A percentile compares a stretch with the other conserved stretches of the same genome.
phyloP scores from a whole-genome alignment of 1,284 basidiomycete species.

The Papiliotrema laurentii region DNA sequence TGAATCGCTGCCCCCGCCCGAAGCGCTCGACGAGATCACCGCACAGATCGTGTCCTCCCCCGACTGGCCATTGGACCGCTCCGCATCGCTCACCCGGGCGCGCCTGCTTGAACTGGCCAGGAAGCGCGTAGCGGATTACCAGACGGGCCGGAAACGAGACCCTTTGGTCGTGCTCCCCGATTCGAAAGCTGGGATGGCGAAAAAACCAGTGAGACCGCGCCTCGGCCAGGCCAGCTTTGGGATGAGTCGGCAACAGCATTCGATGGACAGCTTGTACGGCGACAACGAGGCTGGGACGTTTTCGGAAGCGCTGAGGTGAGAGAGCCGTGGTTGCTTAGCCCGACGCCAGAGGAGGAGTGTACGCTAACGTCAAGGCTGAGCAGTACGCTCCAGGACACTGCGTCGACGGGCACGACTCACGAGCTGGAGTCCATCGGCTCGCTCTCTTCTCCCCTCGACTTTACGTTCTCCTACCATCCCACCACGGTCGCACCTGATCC shows the following conservation, averaged over 20 bases:
- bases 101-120: slow-evolving; percentile 36
- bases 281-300: slow-evolving; percentile 19
- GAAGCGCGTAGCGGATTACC: slow-evolving; percentile 22
- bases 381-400: slow-evolving; percentile 20
- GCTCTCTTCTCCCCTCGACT: slow-evolving; percentile 25
- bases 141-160: slow-evolving; percentile 20
- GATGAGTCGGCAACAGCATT: slow-evolving; percentile 27
- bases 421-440: slow-evolving; percentile 19
- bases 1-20: slow-evolving; percentile 34
- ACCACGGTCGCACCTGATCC: neutral
- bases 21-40: slow-evolving; percentile 35
- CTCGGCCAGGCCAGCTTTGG: slow-evolving; percentile 14
- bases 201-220: slow-evolving; percentile 10
- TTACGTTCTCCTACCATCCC: slow-evolving; percentile 24
- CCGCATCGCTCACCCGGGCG: slow-evolving; percentile 26
- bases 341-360: neutral
- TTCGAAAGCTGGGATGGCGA: neutral
- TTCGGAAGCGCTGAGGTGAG: slow-evolving; percentile 28
- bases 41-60: slow-evolving; percentile 16
- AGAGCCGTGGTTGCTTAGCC: neutral
- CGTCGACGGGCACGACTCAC: slow-evolving; percentile 4
- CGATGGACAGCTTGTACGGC: slow-evolving; percentile 31
- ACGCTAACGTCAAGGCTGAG: slow-evolving; percentile 16
- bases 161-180: neutral
- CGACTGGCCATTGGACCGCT: slow-evolving; percentile 20